Conservation (phyloP, 192 early-diverging fungal species). For the Backusella morwellensis region DNA sequence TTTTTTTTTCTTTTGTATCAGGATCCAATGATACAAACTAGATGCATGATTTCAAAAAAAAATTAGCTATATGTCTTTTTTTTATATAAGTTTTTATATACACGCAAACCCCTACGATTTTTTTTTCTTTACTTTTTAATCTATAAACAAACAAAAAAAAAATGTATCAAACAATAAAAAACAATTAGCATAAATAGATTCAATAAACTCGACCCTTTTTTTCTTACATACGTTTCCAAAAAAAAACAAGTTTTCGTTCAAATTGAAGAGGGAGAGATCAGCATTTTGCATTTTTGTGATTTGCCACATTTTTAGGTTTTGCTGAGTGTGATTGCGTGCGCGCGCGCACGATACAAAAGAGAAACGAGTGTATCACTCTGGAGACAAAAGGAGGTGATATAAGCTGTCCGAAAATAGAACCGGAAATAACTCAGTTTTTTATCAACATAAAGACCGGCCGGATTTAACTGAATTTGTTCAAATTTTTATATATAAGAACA, state of each 20-base stretch:
- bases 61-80: background rate
- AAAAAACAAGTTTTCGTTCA: background rate
- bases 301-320: background rate
- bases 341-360: background rate
- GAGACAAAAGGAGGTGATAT: background rate
- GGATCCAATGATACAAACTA: background rate
- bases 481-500: background rate
- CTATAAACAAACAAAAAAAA: background rate
- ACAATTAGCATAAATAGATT: background rate
- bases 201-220: background rate
- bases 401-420: background rate
- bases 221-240: background rate
- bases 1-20: background rate
- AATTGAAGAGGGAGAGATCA: background rate
- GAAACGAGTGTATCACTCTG: background rate
- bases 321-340: background rate
- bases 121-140: background rate
- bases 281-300: background rate
- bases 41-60: background rate
- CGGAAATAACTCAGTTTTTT: slow-evolving; percentile 1
- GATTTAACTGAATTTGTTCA: background rate
- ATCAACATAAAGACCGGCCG: slow-evolving; percentile 1
- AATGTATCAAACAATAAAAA: background rate
- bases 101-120: background rate
- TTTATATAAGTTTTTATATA: background rate